A percentile compares a stretch with the other conserved stretches of the same genome.
phyloP scores from a whole-genome alignment of 495 filamentous ascomycete genomes.

The Daldinia childiae region DNA sequence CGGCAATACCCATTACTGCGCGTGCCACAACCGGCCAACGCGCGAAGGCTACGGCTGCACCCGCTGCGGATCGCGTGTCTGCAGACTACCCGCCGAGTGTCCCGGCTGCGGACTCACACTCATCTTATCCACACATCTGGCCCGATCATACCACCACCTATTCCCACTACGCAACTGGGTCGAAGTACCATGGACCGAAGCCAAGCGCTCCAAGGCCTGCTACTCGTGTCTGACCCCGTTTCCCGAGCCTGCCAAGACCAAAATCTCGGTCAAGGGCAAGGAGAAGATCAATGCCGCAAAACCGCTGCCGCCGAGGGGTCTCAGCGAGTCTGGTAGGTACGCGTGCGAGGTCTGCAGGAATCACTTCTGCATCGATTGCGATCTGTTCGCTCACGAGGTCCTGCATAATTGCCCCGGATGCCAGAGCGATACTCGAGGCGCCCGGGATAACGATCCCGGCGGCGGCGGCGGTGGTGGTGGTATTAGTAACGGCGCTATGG shows the following conservation, averaged over 20 bases:
- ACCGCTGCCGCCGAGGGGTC: slow-evolving; percentile 65
- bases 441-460: slow-evolving; percentile 1
- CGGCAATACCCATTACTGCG: slow-evolving; percentile 76
- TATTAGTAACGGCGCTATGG: slow-evolving; percentile 45
- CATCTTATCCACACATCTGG: slow-evolving; percentile 94
- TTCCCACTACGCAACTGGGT: slow-evolving; percentile 92
- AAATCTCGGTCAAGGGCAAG: slow-evolving; percentile 37
- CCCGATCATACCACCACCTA: slow-evolving; percentile 93
- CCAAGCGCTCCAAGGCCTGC: slow-evolving; percentile 61
- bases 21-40: slow-evolving; percentile 86
- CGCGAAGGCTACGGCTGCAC: slow-evolving; percentile 93
- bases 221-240: slow-evolving; percentile 64
- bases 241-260: slow-evolving; percentile 49
- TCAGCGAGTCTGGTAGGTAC: slow-evolving; percentile 88
- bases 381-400: slow-evolving; percentile 91
- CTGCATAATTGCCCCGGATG: slow-evolving; percentile 97
- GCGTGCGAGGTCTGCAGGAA: slow-evolving; percentile 83
- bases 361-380: slow-evolving; percentile 98
- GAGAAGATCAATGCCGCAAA: slow-evolving; percentile 33
- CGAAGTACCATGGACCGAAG: slow-evolving; percentile 84
- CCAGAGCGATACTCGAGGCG: slow-evolving; percentile 66
- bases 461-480: not conserved
- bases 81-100: slow-evolving; percentile 89
- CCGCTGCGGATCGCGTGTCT: slow-evolving; percentile 88
- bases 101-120: slow-evolving; percentile 92